Evolutionary conservation across 163 green algal species (phyloP).

Genomic region (Dunaliella salina): DNA sequence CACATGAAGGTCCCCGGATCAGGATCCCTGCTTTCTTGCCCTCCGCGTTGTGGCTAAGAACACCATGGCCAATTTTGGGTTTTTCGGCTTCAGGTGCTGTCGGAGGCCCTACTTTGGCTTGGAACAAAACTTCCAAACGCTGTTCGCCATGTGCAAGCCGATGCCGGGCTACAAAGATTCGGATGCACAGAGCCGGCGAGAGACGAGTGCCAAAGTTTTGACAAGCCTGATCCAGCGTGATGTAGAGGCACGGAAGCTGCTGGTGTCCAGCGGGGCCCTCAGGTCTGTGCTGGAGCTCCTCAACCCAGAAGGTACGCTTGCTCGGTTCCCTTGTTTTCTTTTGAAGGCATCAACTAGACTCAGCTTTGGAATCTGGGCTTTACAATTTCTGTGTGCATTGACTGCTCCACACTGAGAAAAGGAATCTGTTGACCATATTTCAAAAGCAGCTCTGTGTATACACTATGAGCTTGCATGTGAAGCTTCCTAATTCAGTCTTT

Average conservation of each 20-base stretch:
- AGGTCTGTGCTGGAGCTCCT: conserved; percentile 52
- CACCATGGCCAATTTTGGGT: background rate
- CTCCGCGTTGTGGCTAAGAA: no score
- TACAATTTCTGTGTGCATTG: no score
- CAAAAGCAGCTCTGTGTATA: no score
- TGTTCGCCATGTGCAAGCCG: conserved; percentile 49
- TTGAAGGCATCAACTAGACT: no score
- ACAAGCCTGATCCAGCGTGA: conserved; percentile 59
- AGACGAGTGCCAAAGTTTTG: conserved; percentile 45
- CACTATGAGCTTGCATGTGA: no score
- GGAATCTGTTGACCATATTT: no score
- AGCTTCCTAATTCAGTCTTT: no score
- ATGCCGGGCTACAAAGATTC: conserved; percentile 45
- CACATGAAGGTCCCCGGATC: no score
- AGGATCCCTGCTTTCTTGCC: no score
- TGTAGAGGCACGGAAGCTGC: conserved; percentile 38
- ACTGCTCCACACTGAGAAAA: no score
- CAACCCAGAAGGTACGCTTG: conserved; percentile 21
- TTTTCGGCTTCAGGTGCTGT: conserved; percentile 35
- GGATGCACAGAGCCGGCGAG: conserved; percentile 17
- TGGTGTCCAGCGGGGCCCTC: conserved; percentile 49
- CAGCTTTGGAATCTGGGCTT: no score
- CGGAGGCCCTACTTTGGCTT: conserved; percentile 38
- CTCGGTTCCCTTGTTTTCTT: no score
- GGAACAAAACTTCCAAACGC: conserved; percentile 49